Percentiles rank a stretch among this genome's conserved stretches.
Evolutionary conservation across 345 rosid species (phyloP).

Genomic region (Psidium friedrichsthalianum): DNA sequence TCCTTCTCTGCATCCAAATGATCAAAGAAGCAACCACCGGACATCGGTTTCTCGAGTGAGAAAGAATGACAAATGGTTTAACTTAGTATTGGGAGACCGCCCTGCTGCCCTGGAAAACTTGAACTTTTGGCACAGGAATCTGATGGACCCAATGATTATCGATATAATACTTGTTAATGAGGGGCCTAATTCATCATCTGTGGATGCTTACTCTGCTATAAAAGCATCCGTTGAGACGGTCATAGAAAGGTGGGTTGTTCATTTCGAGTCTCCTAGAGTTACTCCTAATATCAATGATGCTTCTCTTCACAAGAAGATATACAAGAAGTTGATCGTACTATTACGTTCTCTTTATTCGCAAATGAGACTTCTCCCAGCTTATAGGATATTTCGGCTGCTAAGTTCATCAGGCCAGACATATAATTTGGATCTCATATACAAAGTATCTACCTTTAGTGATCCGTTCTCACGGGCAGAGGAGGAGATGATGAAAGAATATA

Average conservation of each 20-base stretch:
- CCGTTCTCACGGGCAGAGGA: constrained; percentile 53
- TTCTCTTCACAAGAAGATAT: constrained; percentile 56
- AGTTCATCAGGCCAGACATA: constrained; percentile 45
- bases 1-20: constrained; percentile 53
- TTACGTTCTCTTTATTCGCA: constrained; percentile 62
- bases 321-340: constrained; percentile 69
- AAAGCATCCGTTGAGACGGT: constrained; percentile 45
- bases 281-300: constrained; percentile 34
- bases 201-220: constrained; percentile 13
- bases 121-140: constrained; percentile 63
- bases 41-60: constrained; percentile 27
- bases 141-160: constrained; percentile 69
- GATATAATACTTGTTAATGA: constrained; percentile 65
- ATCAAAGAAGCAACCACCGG: constrained; percentile 12
- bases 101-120: constrained; percentile 58
- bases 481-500: constrained; percentile 46
- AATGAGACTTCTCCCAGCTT: constrained; percentile 76
- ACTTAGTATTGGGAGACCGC: constrained; percentile 74
- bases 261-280: constrained; percentile 45
- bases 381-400: constrained; percentile 57
- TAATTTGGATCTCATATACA: constrained; percentile 58
- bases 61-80: constrained; percentile 89
- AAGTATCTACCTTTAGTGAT: constrained; percentile 69
- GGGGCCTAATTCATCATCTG: constrained; percentile 22
- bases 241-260: constrained; percentile 83